Conservation (phyloP, 2,329 filamentous ascomycete species). For the Colletotrichum ledebouriae region DNA sequence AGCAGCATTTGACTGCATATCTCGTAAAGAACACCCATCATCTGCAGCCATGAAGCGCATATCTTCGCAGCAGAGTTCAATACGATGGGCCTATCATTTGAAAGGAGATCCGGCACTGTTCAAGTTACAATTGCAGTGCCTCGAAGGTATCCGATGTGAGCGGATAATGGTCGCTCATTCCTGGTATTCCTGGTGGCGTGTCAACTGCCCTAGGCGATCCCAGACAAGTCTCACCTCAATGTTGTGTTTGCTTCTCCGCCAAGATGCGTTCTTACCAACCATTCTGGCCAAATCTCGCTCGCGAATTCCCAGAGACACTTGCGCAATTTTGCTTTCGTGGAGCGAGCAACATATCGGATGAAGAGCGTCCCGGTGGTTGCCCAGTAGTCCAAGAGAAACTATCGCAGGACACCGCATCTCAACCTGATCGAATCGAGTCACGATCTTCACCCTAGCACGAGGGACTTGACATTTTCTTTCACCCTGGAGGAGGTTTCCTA, state of each 20-base stretch:
- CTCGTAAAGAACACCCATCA: too few species aligned
- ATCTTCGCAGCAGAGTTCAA: too few species aligned
- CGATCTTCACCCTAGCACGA: neutral
- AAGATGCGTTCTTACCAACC: slow-evolving; percentile 16
- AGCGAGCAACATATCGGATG: slow-evolving; percentile 11
- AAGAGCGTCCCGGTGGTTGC: slow-evolving; percentile 14
- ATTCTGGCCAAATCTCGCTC: slow-evolving; percentile 9
- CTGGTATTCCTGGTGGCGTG: too few species aligned
- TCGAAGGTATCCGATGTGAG: too few species aligned
- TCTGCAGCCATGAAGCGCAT: too few species aligned
- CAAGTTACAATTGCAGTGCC: too few species aligned
- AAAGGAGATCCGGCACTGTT: too few species aligned
- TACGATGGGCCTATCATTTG: too few species aligned
- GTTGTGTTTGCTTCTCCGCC: slow-evolving; percentile 17
- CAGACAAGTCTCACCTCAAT: slow-evolving; percentile 7
- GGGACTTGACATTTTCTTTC: neutral
- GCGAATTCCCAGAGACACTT: slow-evolving; percentile 13
- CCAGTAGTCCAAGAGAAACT: slow-evolving; percentile 4
- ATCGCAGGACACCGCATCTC: neutral
- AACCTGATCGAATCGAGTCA: neutral
- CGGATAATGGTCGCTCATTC: too few species aligned
- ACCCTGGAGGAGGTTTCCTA: neutral
- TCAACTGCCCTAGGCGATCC: neutral
- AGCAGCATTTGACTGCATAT: too few species aligned
- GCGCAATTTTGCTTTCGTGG: slow-evolving; percentile 8